Base-by-base conservation (phyloP, 805 yeast species). In the Myxozyma melibiosi region DNA sequence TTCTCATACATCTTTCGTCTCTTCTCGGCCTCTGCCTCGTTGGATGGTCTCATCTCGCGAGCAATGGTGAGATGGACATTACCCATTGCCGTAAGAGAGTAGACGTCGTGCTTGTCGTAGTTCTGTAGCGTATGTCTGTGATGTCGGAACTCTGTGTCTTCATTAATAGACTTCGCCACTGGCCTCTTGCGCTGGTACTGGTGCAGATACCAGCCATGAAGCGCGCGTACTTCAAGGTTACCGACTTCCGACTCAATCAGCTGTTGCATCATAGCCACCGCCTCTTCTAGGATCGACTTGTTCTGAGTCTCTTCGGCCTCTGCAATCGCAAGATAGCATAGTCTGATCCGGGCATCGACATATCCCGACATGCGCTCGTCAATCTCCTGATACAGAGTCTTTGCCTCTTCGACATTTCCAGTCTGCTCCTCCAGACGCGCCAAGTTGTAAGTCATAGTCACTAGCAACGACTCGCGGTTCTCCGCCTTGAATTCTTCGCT, bases 1-100 rank as follows among this genome's bases (percentile, higher is more conserved):
- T 96, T 83, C 43, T 85, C 77, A 70, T 86, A 92, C 53, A 90
- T 86, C 63, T 85, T 87, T 64, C 83, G 83, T 61, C 80, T 80
- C 70, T 84, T 87, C 28, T 83, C 83, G 25, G 73, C 70, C 24
- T 83, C 84, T 35, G 73, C 73, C 8, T 77, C 78, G 38, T 70
- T 71, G 13, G 76, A 68, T 35, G 73, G 74, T 65, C 86, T 84
- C 54, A 79, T 73, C 55, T 90, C 96, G 65, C 92, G 80, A 0
- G 96, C 97, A 73, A 89, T 83, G 3, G 66, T 45, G 65, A 89
- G 81, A 70, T 92, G 94, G 48, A 92, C 79, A 69, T 92, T 94
- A 8, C 96, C 99, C 67, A 94, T 76, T 0, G 97, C 90, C 18
- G 90, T 82, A 62, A 94, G 78, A 0, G 99, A 94, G 72, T 91